Evolutionary conservation across 768 basidiomycete genomes (phyloP), one percentile per base, ranked within the genome.

Genomic region (Hygrocybe coccinea): DNA sequence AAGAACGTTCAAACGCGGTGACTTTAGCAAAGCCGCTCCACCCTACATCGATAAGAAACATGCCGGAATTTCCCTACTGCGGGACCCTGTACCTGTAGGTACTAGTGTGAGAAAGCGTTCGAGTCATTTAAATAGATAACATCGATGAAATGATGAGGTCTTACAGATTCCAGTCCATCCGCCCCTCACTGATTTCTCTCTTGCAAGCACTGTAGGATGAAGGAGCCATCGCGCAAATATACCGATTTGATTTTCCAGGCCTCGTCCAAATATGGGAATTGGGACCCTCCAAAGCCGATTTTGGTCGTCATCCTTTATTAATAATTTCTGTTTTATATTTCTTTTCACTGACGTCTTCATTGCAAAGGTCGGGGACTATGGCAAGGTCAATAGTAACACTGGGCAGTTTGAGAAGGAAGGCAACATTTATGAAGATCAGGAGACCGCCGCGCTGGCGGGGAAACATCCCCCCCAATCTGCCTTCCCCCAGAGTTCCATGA

Each of bases 251-350:
- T 74, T 46, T 64, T 29, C 1, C 41, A 55, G 0, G 59, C 50
- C 3, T 66, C 70, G 24, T 68, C 71, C 3, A 74, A 72, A 58
- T 74, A 71, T 72, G 71, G 62, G 44, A 74, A 67, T 55, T 74
- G 69, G 71, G 70, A 74, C 11, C 73, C 72, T 0, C 69, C 70
- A 38, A 64, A 63, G 43, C 62, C 62, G 8, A 58, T 74, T 38
- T 57, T 67, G 62, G 72, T 71, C 15, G 48, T 63, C 59, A 17
- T 52, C 44, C 29, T 22, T 10, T 44, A 45, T 15, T 7, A 2
- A n/a, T n/a, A n/a, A n/a, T n/a, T n/a, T n/a, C n/a, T n/a, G 12
- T 22, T 38, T 2, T 14, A 35, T 19, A 2, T 17, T 9, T 14
- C 39, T 2, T 41, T 9, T 7, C 10, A 2, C 3, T 5, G 0